These are phyloP conservation scores for Metschnikowia proteae DNA, from an alignment of 805 yeast genomes.

Conservation along the genomic window DNA sequence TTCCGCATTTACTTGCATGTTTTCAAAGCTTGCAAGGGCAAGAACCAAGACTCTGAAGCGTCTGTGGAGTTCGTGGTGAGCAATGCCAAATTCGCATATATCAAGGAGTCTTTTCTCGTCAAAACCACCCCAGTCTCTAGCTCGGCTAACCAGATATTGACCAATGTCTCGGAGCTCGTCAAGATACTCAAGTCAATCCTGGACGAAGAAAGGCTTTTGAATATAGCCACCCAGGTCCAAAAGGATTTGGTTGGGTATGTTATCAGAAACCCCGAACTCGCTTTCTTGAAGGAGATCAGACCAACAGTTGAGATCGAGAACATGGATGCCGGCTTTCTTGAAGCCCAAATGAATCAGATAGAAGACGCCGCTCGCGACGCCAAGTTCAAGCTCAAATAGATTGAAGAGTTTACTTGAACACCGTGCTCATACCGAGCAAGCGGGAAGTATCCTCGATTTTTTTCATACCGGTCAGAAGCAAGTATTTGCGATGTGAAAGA, in stretches of 20 bases:
- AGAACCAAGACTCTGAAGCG: conserved; percentile 21
- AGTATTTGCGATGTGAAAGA: conserved; percentile 34
- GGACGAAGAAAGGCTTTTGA: conserved; percentile 8
- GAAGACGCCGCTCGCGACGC: conserved; percentile 15
- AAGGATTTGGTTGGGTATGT: conserved; percentile 10
- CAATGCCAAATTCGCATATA: conserved; percentile 28
- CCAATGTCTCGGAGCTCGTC: conserved; percentile 12
- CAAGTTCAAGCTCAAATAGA: conserved; percentile 10
- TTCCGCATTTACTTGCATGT: conserved; percentile 26
- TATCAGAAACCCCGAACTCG: conserved; percentile 10
- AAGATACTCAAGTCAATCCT: conserved; percentile 12
- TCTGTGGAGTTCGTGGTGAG: conserved; percentile 28
- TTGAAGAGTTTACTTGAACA: neutral
- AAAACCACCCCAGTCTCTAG: conserved; percentile 17
- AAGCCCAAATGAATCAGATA: conserved; percentile 7
- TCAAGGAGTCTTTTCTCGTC: conserved; percentile 18
- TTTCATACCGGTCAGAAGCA: conserved; percentile 32
- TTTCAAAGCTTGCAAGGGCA: conserved; percentile 24
- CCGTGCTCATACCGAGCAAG: conserved; percentile 20
- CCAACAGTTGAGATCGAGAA: neutral
- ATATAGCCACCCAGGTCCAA: conserved; percentile 9
- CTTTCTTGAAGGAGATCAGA: conserved; percentile 10
- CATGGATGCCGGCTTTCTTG: conserved; percentile 6
- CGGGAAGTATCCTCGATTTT: conserved; percentile 24
- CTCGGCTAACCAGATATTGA: conserved; percentile 11